Evolutionary conservation across 805 yeast genomes (phyloP).

Genomic region (Spathaspora passalidarum): DNA sequence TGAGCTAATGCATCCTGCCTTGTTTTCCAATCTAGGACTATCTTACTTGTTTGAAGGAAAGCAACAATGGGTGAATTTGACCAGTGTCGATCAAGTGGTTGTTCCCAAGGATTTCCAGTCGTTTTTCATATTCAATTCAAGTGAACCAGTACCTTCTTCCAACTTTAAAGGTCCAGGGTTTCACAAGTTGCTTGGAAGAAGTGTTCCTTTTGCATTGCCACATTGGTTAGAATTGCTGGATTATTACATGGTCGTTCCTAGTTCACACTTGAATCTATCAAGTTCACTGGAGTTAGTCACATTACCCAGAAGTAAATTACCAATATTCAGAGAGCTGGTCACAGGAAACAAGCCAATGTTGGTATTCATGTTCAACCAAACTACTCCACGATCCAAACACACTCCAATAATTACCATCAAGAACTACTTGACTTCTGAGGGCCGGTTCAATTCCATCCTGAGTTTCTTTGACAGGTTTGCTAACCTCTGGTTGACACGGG

Average conservation of each 20-base stretch:
- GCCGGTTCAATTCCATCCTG: constrained; percentile 16
- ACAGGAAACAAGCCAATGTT: constrained; percentile 31
- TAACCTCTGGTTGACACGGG: constrained; percentile 33
- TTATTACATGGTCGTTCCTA: constrained; percentile 38
- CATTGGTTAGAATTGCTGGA: constrained; percentile 31
- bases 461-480: constrained; percentile 43
- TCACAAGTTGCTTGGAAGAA: constrained; percentile 20
- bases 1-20: constrained; percentile 8
- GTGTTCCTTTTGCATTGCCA: constrained; percentile 41
- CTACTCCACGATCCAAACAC: background rate
- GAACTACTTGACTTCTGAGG: constrained; percentile 14
- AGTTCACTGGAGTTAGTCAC: constrained; percentile 6
- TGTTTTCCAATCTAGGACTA: constrained; percentile 4
- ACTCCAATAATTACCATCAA: constrained; percentile 19
- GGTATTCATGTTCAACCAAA: constrained; percentile 24
- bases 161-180: background rate
- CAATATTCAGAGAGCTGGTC: constrained; percentile 24
- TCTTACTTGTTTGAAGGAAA: constrained; percentile 1
- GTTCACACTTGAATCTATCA: constrained; percentile 8
- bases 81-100: constrained; percentile 2
- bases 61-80: constrained; percentile 6
- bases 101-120: constrained; percentile 33
- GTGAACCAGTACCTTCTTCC: constrained; percentile 10
- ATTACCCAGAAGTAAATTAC: constrained; percentile 13
- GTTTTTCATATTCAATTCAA: constrained; percentile 38